Percentiles rank a stretch among this genome's conserved stretches.
These are phyloP conservation scores for Leccinum griseonigrum DNA, from an alignment of 1,284 basidiomycete species.

Conservation along the genomic window DNA sequence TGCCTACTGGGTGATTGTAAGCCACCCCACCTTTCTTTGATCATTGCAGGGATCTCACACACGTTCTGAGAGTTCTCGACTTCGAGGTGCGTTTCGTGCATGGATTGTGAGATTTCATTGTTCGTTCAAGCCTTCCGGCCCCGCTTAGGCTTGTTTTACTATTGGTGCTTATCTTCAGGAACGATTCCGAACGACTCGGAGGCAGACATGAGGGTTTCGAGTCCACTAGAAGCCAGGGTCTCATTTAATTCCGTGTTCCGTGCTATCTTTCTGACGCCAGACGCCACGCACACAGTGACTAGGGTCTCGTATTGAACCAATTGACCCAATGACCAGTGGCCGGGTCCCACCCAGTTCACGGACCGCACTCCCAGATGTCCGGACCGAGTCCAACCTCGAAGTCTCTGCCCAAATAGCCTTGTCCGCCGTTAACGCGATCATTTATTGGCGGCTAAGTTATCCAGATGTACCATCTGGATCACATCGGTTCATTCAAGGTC, in stretches of 20 bases:
- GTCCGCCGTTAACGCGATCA: background rate
- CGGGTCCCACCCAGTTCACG: too few species aligned
- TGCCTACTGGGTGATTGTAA: background rate
- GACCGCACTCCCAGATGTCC: too few species aligned
- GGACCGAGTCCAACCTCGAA: background rate
- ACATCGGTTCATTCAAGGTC: background rate
- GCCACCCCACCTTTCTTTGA: background rate
- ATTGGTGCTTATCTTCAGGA: background rate
- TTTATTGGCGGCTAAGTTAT: background rate
- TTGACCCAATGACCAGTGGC: too few species aligned
- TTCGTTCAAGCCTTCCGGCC: background rate
- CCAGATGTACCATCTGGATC: background rate
- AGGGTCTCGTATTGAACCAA: background rate
- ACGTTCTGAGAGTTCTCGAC: background rate
- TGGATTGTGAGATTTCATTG: background rate
- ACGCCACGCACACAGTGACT: background rate
- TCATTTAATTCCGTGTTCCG: background rate
- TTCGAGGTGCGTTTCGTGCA: background rate
- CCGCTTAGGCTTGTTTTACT: background rate
- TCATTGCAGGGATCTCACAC: background rate
- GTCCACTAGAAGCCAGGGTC: background rate
- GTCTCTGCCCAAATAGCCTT: background rate
- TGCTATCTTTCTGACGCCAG: background rate
- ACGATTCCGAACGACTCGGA: background rate
- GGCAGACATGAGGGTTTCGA: background rate